These are phyloP conservation scores for Rhizophagus prolifer DNA, from an alignment of 192 early-diverging fungal species.

Conservation along the genomic window DNA sequence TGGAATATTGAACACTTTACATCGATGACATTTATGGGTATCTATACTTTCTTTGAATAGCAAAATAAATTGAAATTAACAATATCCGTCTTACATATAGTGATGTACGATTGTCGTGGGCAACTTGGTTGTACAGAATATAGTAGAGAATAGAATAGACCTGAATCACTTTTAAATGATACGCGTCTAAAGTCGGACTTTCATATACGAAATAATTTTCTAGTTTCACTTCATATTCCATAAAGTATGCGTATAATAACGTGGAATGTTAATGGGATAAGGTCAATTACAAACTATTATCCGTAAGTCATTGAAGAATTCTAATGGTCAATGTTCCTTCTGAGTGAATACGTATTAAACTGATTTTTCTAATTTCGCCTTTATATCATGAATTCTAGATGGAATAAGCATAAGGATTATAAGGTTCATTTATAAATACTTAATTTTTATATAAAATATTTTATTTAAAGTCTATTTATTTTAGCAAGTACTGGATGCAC, in stretches of 20 bases:
- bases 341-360: background rate
- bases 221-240: no score
- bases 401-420: constrained; percentile 16
- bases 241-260: constrained; percentile 55
- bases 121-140: no score
- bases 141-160: no score
- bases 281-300: constrained; percentile 49
- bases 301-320: constrained; percentile 39
- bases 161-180: no score
- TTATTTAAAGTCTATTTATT: background rate
- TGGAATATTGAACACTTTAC: no score
- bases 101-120: no score
- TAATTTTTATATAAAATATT: background rate
- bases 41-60: no score
- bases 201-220: no score
- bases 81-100: no score
- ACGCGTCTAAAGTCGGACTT: no score
- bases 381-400: constrained; percentile 23
- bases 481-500: constrained; percentile 46
- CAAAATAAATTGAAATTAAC: no score
- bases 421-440: background rate
- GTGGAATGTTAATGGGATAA: constrained; percentile 63
- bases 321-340: constrained; percentile 14
- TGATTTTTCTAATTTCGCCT: constrained; percentile 24
- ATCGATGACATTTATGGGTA: no score